These are phyloP conservation scores for Dendrocalamus latiflorus DNA, from an alignment of 202 grass and related monocot genomes.

Conservation along the genomic window DNA sequence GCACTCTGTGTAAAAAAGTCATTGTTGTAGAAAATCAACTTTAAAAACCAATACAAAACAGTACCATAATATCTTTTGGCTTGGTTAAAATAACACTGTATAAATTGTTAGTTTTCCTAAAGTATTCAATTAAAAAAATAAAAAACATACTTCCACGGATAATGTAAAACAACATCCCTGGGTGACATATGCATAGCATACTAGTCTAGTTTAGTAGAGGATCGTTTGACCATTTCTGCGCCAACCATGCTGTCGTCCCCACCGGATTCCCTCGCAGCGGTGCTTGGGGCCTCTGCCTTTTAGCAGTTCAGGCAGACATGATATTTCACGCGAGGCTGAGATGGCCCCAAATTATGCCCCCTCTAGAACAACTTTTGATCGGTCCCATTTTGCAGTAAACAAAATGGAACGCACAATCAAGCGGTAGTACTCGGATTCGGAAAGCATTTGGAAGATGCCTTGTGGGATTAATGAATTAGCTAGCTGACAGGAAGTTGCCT, in stretches of 20 bases:
- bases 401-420: background rate
- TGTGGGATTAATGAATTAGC: background rate
- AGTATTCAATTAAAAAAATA: too few relatives aligned
- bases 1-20: too few relatives aligned
- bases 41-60: too few relatives aligned
- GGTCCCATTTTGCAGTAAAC: background rate
- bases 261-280: background rate
- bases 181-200: background rate
- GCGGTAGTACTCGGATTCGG: background rate
- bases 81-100: too few relatives aligned
- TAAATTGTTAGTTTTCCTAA: too few relatives aligned
- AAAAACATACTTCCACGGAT: too few relatives aligned
- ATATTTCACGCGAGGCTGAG: background rate
- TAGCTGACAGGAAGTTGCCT: background rate
- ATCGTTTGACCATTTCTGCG: background rate
- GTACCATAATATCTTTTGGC: too few relatives aligned
- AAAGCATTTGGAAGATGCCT: background rate
- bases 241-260: constrained; percentile 28
- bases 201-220: background rate
- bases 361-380: background rate
- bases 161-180: background rate
- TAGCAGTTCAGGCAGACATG: background rate
- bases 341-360: background rate
- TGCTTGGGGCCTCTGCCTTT: constrained; percentile 24
- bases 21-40: too few relatives aligned